Evolutionary conservation across 306 rosid genomes (phyloP).

Genomic region (Gillenia trifoliata): DNA sequence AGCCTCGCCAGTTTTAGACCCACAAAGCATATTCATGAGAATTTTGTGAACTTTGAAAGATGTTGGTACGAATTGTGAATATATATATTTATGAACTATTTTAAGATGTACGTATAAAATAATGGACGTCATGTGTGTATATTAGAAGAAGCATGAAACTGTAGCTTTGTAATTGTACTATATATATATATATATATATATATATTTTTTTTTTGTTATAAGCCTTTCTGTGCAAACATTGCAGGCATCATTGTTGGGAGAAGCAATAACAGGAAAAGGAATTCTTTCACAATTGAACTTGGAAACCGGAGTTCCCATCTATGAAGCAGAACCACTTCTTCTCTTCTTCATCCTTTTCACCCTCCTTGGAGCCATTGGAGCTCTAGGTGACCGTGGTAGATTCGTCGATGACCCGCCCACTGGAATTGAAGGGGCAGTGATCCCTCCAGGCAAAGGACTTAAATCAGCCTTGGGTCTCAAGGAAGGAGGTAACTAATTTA

Average conservation of each 20-base stretch:
- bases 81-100: too few relatives aligned
- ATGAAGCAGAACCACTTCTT: slow-evolving; percentile 96
- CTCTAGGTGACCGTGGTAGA: slow-evolving; percentile 85
- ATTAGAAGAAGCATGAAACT: not conserved
- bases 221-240: slow-evolving; percentile 2
- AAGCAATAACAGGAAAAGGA: slow-evolving; percentile 89
- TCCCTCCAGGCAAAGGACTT: slow-evolving; percentile 68
- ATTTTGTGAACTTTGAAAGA: too few relatives aligned
- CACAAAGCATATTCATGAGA: too few relatives aligned
- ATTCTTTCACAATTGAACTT: slow-evolving; percentile 80
- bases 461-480: slow-evolving; percentile 72
- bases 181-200: too few relatives aligned
- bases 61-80: too few relatives aligned
- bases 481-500: slow-evolving; percentile 58
- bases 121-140: not conserved
- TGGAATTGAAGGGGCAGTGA: slow-evolving; percentile 59
- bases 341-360: slow-evolving; percentile 95
- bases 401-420: slow-evolving; percentile 72
- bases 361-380: slow-evolving; percentile 96
- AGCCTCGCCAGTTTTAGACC: not conserved
- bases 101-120: not conserved
- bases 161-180: not conserved
- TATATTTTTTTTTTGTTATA: not conserved
- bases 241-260: slow-evolving; percentile 93
- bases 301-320: slow-evolving; percentile 91